Percentiles rank a stretch among this genome's conserved stretches.
phyloP scores from a whole-genome alignment of 768 basidiomycete genomes.

The Infundibulicybe gibba region DNA sequence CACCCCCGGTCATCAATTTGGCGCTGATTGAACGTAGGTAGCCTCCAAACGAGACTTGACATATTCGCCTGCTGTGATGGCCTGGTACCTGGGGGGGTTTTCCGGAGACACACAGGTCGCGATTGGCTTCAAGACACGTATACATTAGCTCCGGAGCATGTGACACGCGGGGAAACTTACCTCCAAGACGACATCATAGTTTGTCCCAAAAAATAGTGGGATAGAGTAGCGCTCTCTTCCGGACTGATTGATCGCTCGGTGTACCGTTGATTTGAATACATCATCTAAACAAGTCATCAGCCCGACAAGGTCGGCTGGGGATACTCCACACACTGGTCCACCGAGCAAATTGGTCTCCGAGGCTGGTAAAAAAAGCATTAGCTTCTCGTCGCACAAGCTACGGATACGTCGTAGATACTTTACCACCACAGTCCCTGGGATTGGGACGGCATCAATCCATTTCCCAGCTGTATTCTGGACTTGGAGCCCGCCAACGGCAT shows the following conservation, averaged over 20 bases:
- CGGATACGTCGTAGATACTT: conserved; percentile 47
- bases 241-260: conserved; percentile 78
- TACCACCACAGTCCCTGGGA: conserved; percentile 80
- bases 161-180: conserved; percentile 31
- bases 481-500: conserved; percentile 73
- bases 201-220: conserved; percentile 87
- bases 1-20: too few relatives aligned
- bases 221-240: conserved; percentile 76
- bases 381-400: neutral
- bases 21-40: conserved; percentile 42
- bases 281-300: conserved; percentile 51
- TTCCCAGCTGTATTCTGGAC: conserved; percentile 70
- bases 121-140: conserved; percentile 37
- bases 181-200: conserved; percentile 80
- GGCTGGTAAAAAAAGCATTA: conserved; percentile 25
- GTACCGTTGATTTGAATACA: conserved; percentile 86
- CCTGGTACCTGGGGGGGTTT: conserved; percentile 56
- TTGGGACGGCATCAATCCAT: conserved; percentile 83
- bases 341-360: conserved; percentile 85
- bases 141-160: neutral
- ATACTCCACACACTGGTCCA: conserved; percentile 70
- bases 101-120: conserved; percentile 44
- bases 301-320: neutral
- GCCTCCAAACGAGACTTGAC: conserved; percentile 70
- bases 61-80: conserved; percentile 80